phyloP scores from a whole-genome alignment of 2,329 filamentous ascomycete species.

The Fusarium sp. region DNA sequence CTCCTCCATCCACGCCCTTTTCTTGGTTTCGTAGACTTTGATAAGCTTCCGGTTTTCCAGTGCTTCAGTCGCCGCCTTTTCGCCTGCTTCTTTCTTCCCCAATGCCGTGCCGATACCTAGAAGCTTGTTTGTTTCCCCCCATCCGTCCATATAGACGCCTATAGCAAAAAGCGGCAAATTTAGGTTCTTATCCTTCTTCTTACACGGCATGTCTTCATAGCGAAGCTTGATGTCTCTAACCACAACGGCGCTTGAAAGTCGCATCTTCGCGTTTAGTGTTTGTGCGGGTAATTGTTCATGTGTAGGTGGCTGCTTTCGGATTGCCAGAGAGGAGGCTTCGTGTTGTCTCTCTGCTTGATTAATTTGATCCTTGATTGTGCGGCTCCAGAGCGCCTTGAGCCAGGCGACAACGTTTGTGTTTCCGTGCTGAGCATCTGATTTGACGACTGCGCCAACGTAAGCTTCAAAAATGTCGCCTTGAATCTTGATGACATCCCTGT shows the following conservation, averaged over 20 bases:
- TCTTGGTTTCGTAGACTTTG: constrained; percentile 63
- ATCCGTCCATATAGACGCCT: constrained; percentile 75
- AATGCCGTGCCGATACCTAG: constrained; percentile 74
- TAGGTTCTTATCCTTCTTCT: constrained; percentile 66
- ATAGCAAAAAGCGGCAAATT: constrained; percentile 72
- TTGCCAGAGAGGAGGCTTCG: not conserved
- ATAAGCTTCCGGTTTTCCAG: constrained; percentile 76
- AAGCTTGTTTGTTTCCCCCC: constrained; percentile 73
- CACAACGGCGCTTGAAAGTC: constrained; percentile 59
- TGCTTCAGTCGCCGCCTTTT: constrained; percentile 74
- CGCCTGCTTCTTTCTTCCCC: constrained; percentile 77
- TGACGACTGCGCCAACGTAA: constrained; percentile 83
- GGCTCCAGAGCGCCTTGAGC: constrained; percentile 81
- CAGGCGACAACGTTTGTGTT: constrained; percentile 73
- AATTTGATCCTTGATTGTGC: constrained; percentile 70
- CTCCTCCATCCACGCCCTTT: constrained; percentile 58
- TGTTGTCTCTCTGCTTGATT: constrained; percentile 54
- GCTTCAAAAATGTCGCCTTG: constrained; percentile 92
- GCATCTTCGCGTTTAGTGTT: constrained; percentile 48
- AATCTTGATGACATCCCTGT: constrained; percentile 76
- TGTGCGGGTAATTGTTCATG: constrained; percentile 1
- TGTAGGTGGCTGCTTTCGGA: not conserved
- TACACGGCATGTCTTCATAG: constrained; percentile 69
- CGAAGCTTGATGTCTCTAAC: constrained; percentile 69
- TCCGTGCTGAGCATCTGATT: constrained; percentile 75